Conservation (phyloP, 2,329 filamentous ascomycete genomes). For the Cordyceps cateniannulata region DNA sequence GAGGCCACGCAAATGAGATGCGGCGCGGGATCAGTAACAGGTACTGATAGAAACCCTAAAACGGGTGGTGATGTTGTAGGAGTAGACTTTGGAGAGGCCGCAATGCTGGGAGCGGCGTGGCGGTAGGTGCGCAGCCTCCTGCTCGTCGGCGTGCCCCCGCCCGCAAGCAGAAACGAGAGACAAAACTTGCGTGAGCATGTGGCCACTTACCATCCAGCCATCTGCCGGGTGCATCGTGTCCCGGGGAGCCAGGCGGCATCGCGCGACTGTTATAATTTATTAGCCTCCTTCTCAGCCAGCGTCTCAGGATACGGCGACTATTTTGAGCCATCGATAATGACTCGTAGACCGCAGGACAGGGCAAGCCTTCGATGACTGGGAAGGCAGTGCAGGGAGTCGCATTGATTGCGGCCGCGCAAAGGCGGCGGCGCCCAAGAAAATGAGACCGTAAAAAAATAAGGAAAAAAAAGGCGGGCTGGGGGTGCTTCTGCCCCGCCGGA, state of each 20-base stretch:
- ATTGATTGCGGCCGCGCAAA: background rate
- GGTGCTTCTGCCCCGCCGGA: constrained; percentile 9
- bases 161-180: constrained; percentile 7
- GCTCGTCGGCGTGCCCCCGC: background rate
- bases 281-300: background rate
- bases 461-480: constrained; percentile 7
- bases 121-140: constrained; percentile 2
- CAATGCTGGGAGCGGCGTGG: background rate
- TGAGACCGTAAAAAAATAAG: background rate
- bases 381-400: background rate
- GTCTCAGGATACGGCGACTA: constrained; percentile 6
- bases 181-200: background rate
- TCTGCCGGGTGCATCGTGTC: background rate
- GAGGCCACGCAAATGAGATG: background rate
- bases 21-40: background rate
- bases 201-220: background rate
- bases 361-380: background rate
- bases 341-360: background rate
- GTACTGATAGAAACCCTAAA: background rate
- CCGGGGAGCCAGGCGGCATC: background rate
- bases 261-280: background rate
- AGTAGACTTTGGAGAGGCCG: background rate
- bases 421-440: background rate
- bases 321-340: constrained; percentile 2
- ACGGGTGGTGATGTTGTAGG: constrained; percentile 7